phyloP scores from a whole-genome alignment of 1,284 basidiomycete species.

The Porodaedalea pini region DNA sequence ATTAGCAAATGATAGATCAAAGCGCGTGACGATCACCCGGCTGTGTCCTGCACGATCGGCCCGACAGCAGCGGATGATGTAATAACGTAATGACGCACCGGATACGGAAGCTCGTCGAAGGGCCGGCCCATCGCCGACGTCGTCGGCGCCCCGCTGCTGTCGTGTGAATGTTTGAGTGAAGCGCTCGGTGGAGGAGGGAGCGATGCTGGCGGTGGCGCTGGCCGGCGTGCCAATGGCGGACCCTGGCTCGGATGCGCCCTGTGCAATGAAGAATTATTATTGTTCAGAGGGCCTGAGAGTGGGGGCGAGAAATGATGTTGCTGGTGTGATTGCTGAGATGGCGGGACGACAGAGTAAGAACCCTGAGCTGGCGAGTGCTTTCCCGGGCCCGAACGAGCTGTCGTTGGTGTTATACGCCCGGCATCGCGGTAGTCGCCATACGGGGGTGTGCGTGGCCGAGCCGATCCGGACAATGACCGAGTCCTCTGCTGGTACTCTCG shows the following conservation, averaged over 20 bases:
- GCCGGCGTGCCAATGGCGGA: neutral
- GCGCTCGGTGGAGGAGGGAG: conserved; percentile 15
- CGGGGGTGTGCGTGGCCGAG: conserved; percentile 9
- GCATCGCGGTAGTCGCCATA: conserved; percentile 10
- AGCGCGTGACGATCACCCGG: neutral
- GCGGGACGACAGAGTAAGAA: conserved; percentile 15
- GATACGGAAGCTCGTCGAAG: conserved; percentile 13
- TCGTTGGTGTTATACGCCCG: conserved; percentile 1
- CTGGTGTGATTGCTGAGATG: neutral
- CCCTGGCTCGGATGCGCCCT: conserved; percentile 6
- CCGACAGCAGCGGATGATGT: conserved; percentile 1
- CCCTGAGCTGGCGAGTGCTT: conserved; percentile 5
- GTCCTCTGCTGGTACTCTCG: conserved; percentile 19
- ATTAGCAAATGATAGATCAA: conserved; percentile 1
- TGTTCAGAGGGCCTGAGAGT: conserved; percentile 1
- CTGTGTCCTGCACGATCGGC: neutral
- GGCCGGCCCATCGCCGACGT: conserved; percentile 16
- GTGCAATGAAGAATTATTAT: conserved; percentile 1
- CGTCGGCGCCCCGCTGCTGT: conserved; percentile 4
- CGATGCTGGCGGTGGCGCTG: conserved; percentile 4
- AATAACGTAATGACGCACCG: conserved; percentile 16
- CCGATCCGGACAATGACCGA: conserved; percentile 6
- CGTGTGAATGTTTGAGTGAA: neutral
- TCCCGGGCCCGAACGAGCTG: neutral
- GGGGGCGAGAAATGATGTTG: conserved; percentile 11